phyloP scores from a whole-genome alignment of 2,329 filamentous ascomycete species.

The Colletotrichum salicis region DNA sequence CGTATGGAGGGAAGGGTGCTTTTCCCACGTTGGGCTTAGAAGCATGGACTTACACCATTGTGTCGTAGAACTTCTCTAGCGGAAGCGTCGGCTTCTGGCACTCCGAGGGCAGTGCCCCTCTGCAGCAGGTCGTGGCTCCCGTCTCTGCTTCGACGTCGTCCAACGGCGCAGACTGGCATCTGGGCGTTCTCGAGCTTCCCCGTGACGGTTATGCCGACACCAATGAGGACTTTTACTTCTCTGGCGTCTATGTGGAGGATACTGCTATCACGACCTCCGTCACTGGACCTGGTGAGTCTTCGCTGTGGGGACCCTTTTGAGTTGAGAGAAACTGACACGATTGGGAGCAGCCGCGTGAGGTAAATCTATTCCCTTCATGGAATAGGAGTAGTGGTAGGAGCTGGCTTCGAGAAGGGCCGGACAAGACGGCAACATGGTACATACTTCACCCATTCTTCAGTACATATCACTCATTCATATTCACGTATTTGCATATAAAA shows the following conservation, averaged over 20 bases:
- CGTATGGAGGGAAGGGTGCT: neutral
- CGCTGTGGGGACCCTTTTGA: neutral
- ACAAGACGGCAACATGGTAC: neutral
- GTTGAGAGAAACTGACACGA: neutral
- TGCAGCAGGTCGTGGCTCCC: constrained; percentile 69
- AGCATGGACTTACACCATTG: neutral
- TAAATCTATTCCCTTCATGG: too few species aligned
- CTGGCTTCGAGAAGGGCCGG: neutral
- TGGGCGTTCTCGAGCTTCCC: constrained; percentile 75
- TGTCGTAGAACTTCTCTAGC: constrained; percentile 64
- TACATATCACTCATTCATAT: constrained; percentile 10
- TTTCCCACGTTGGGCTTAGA: neutral
- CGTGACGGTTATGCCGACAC: constrained; percentile 63
- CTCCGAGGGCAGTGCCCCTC: constrained; percentile 68
- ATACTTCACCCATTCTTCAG: neutral
- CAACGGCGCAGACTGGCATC: constrained; percentile 78
- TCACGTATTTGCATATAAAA: neutral
- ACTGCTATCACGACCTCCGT: constrained; percentile 46
- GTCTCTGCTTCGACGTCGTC: constrained; percentile 70
- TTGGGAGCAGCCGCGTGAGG: neutral
- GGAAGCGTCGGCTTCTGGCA: constrained; percentile 76
- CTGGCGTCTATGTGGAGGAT: constrained; percentile 75
- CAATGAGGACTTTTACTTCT: constrained; percentile 77
- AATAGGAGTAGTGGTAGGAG: neutral
- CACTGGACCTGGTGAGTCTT: constrained; percentile 39